phyloP scores from a whole-genome alignment of 192 early-diverging fungal genomes.

The Linnemannia schmuckeri region DNA sequence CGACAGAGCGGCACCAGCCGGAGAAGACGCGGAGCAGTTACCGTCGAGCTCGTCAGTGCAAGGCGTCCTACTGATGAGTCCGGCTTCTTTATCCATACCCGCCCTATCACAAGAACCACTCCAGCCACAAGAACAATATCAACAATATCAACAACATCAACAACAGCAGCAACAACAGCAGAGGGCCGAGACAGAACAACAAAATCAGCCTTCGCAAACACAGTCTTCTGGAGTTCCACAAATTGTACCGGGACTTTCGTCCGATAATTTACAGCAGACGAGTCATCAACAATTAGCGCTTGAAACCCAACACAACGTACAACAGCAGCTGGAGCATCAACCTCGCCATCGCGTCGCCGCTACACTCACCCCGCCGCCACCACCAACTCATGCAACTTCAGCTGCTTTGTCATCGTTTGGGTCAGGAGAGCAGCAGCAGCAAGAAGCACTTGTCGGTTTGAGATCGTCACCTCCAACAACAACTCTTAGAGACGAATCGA shows the following conservation, averaged over 20 bases:
- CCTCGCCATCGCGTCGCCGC: not conserved
- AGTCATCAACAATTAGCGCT: not conserved
- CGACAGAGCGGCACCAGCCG: too few relatives aligned
- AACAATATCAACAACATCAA: not conserved
- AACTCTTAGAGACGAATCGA: not conserved
- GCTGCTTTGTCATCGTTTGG: not conserved
- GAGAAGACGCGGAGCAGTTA: not conserved
- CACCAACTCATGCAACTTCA: not conserved
- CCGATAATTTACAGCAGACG: not conserved
- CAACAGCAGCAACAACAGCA: conserved; percentile 9
- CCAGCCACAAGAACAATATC: not conserved
- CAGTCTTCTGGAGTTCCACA: not conserved
- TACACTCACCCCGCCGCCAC: not conserved
- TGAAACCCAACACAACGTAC: conserved; percentile 3
- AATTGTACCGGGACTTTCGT: not conserved
- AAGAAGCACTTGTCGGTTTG: not conserved
- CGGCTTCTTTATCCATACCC: not conserved
- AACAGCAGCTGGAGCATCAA: not conserved
- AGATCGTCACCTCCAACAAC: not conserved
- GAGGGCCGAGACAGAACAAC: not conserved
- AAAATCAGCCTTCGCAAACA: not conserved
- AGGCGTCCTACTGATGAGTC: not conserved
- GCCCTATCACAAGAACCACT: not conserved
- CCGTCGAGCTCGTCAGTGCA: not conserved
- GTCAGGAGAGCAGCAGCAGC: conserved; percentile 1